A percentile compares a stretch with the other conserved stretches of the same genome.
Conservation (phyloP, 108 stramenopile species). For the Mediolabrus comicus region DNA sequence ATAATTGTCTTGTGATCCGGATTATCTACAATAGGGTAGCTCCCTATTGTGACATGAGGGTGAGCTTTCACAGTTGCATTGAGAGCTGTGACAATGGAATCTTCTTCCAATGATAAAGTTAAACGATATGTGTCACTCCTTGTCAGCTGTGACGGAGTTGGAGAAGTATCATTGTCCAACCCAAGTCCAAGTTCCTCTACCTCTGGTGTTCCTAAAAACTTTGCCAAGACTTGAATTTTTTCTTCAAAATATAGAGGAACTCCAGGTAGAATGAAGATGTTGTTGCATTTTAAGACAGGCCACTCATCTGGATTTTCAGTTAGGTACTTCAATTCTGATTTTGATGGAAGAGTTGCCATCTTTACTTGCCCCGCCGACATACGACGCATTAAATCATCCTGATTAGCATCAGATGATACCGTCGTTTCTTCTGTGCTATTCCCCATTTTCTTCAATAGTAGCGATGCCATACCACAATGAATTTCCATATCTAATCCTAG, state of each 20-base stretch:
- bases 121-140: slow-evolving; percentile 66
- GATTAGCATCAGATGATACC: slow-evolving; percentile 12
- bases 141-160: slow-evolving; percentile 37
- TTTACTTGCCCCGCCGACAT: slow-evolving; percentile 81
- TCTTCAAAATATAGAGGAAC: slow-evolving; percentile 87
- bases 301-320: slow-evolving; percentile 59
- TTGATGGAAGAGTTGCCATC: slow-evolving; percentile 79
- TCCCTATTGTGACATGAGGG: slow-evolving; percentile 75
- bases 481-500: slow-evolving; percentile 64
- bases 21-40: slow-evolving; percentile 81
- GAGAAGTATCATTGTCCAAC: slow-evolving; percentile 7
- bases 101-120: slow-evolving; percentile 67
- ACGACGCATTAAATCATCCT: slow-evolving; percentile 24
- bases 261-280: slow-evolving; percentile 94
- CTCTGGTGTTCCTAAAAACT: slow-evolving; percentile 39
- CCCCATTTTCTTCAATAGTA: slow-evolving; percentile 54
- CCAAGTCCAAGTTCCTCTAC: not conserved
- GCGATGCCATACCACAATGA: slow-evolving; percentile 88
- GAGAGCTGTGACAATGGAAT: slow-evolving; percentile 64
- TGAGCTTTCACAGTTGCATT: slow-evolving; percentile 69
- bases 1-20: slow-evolving; percentile 81
- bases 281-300: slow-evolving; percentile 85
- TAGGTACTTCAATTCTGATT: slow-evolving; percentile 67
- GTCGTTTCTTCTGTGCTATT: slow-evolving; percentile 30
- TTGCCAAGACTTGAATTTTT: slow-evolving; percentile 80